Percentiles rank a stretch among this genome's conserved stretches.
These are phyloP conservation scores for Cantharellus anzutake DNA, from an alignment of 768 basidiomycete species.

Conservation along the genomic window DNA sequence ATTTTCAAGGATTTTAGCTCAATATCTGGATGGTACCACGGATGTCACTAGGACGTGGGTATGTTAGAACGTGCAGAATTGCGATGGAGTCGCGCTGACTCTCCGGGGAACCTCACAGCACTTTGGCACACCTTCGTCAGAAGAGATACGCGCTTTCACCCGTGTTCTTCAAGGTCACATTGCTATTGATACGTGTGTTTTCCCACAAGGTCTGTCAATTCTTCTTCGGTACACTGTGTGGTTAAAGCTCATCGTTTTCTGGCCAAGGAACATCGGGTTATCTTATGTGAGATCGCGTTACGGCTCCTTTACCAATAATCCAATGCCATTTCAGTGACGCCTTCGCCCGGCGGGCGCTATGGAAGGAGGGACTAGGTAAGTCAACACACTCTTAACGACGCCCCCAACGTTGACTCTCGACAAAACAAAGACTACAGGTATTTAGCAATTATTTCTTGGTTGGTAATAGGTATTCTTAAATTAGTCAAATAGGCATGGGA, in stretches of 20 bases:
- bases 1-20: conserved; percentile 24
- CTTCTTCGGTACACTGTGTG: background rate
- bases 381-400: background rate
- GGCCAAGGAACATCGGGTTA: conserved; percentile 44
- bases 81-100: background rate
- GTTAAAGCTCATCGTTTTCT: background rate
- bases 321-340: conserved; percentile 35
- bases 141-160: conserved; percentile 79
- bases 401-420: too few relatives aligned
- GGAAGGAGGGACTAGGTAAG: conserved; percentile 72
- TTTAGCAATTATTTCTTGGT: background rate
- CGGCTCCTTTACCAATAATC: background rate
- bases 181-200: conserved; percentile 66
- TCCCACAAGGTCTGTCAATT: conserved; percentile 31
- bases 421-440: too few relatives aligned
- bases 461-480: background rate
- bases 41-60: conserved; percentile 86
- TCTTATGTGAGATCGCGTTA: conserved; percentile 15
- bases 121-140: conserved; percentile 66
- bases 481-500: conserved; percentile 44
- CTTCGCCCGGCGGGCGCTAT: conserved; percentile 58
- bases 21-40: conserved; percentile 87
- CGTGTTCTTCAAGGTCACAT: conserved; percentile 85
- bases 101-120: conserved; percentile 28
- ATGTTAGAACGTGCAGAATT: conserved; percentile 10